Evolutionary conservation across 1,284 basidiomycete species (phyloP).

Genomic region (Malassezia vespertilionis): DNA sequence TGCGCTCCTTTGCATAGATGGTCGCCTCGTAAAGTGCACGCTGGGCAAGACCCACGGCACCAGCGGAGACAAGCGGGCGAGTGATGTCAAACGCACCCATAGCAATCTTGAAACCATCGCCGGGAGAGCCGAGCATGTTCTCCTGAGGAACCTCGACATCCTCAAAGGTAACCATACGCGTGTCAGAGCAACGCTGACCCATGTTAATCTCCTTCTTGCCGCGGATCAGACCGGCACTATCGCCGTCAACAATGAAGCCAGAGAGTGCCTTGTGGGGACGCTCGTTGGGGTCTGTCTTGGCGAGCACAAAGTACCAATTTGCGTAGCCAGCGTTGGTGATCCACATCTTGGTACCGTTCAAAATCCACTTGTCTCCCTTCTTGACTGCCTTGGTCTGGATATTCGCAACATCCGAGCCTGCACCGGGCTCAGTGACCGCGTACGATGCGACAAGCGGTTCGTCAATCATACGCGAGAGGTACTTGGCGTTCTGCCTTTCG

Average conservation of each 20-base stretch:
- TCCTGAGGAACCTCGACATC: constrained; percentile 52
- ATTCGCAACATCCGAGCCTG: constrained; percentile 53
- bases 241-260: constrained; percentile 54
- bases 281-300: constrained; percentile 51
- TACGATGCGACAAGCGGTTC: constrained; percentile 54
- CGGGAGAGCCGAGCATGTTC: constrained; percentile 52
- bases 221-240: constrained; percentile 50
- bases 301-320: constrained; percentile 55
- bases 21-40: constrained; percentile 53
- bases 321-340: constrained; percentile 52
- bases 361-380: constrained; percentile 51
- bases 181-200: constrained; percentile 55
- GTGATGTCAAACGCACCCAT: constrained; percentile 55
- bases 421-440: constrained; percentile 53
- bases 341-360: constrained; percentile 54
- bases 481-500: constrained; percentile 52
- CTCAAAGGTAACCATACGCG: constrained; percentile 54
- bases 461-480: constrained; percentile 55
- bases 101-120: constrained; percentile 54
- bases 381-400: constrained; percentile 50
- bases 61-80: constrained; percentile 51
- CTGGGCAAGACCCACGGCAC: constrained; percentile 53
- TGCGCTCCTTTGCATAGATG: constrained; percentile 53
- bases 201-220: constrained; percentile 55
- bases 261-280: constrained; percentile 52